Percentiles rank a stretch among this genome's conserved stretches.
These are phyloP conservation scores for Pseudogymnoascus destructans DNA, from an alignment of 2,329 filamentous ascomycete species.

Conservation along the genomic window DNA sequence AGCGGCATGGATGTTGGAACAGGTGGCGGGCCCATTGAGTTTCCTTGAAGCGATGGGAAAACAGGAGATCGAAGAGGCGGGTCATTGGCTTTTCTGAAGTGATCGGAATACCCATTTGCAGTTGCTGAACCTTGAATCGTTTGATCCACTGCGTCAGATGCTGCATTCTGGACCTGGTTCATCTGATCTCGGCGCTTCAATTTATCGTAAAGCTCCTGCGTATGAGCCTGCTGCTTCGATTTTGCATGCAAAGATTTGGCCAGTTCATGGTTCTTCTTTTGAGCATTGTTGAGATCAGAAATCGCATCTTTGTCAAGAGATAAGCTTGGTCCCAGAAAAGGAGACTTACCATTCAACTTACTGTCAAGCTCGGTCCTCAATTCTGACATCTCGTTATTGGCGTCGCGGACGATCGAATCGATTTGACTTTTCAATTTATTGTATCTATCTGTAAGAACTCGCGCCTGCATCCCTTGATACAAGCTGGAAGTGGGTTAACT, in stretches of 20 bases:
- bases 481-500: conserved; percentile 34
- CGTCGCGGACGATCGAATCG: conserved; percentile 61
- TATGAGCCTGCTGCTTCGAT: conserved; percentile 51
- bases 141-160: conserved; percentile 36
- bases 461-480: conserved; percentile 66
- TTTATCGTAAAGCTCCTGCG: conserved; percentile 52
- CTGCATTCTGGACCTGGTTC: conserved; percentile 41
- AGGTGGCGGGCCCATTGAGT: not conserved
- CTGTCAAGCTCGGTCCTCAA: conserved; percentile 53
- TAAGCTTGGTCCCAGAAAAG: not conserved
- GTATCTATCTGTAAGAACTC: conserved; percentile 61
- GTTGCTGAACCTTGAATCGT: conserved; percentile 26
- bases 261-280: conserved; percentile 61
- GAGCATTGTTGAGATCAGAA: conserved; percentile 47
- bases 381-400: conserved; percentile 56
- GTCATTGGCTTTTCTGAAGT: conserved; percentile 12
- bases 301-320: not conserved
- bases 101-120: conserved; percentile 20
- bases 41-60: not conserved
- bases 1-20: not conserved
- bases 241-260: conserved; percentile 56
- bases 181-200: conserved; percentile 43
- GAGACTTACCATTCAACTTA: conserved; percentile 26
- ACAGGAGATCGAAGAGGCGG: not conserved
- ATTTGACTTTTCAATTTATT: conserved; percentile 48